These are phyloP conservation scores for Blastobotrys americana DNA, from an alignment of 805 yeast species.

Conservation along the genomic window DNA sequence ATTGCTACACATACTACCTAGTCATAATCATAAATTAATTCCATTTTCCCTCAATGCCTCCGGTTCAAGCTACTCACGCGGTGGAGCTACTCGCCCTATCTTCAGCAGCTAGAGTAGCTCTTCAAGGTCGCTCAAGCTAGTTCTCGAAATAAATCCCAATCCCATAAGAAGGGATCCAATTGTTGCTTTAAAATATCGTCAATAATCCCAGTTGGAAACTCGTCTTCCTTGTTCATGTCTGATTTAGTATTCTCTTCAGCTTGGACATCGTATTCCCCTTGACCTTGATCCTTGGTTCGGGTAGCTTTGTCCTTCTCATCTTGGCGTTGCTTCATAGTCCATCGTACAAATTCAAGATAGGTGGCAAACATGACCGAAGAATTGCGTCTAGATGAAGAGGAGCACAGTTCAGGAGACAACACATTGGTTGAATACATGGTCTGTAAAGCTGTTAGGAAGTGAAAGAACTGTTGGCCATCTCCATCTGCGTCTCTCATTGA, in stretches of 20 bases:
- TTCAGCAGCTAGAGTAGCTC: no score
- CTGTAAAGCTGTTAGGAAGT: background rate
- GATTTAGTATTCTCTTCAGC: background rate
- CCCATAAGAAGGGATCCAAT: background rate
- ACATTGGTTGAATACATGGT: background rate
- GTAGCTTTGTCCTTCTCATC: background rate
- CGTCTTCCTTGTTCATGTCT: background rate
- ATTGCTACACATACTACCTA: no score
- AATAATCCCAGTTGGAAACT: background rate
- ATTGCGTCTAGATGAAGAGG: background rate
- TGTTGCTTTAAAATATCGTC: background rate
- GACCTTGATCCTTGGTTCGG: background rate
- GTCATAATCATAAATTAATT: no score
- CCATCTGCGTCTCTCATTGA: background rate
- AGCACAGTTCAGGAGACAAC: background rate
- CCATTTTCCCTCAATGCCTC: no score
- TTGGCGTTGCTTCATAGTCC: background rate
- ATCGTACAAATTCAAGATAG: background rate
- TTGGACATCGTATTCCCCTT: background rate
- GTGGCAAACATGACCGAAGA: background rate
- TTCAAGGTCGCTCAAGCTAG: background rate
- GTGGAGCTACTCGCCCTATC: no score
- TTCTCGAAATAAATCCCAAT: background rate
- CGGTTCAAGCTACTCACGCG: no score
- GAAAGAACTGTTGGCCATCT: background rate